Percentiles rank a stretch among this genome's conserved stretches.
These are phyloP conservation scores for Medicago truncatula DNA, from an alignment of 306 rosid species.

Conservation along the genomic window MtrunA17r5.0-ANR NC_053049.1:36746501-36747000, in stretches of 20 bases:
- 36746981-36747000: conserved; percentile 59
- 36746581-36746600: conserved; percentile 73
- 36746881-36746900: conserved; percentile 95
- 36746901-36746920: conserved; percentile 87
- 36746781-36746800: conserved; percentile 31
- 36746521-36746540: conserved; percentile 73
- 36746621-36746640: conserved; percentile 89
- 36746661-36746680: conserved; percentile 97
- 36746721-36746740: conserved; percentile 7
- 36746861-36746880: conserved; percentile 73
- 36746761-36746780: neutral
- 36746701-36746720: conserved; percentile 27
- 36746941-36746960: conserved; percentile 61
- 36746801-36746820: conserved; percentile 84
- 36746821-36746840: conserved; percentile 81
- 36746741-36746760: neutral
- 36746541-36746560: conserved; percentile 86
- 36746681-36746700: conserved; percentile 54
- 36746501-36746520: conserved; percentile 86
- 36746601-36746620: conserved; percentile 95
- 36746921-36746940: conserved; percentile 81
- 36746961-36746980: conserved; percentile 58
- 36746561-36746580: conserved; percentile 92
- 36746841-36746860: conserved; percentile 81
- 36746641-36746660: conserved; percentile 77